phyloP scores from a whole-genome alignment of 495 filamentous ascomycete genomes.

The Amniculicola lignicola region DNA sequence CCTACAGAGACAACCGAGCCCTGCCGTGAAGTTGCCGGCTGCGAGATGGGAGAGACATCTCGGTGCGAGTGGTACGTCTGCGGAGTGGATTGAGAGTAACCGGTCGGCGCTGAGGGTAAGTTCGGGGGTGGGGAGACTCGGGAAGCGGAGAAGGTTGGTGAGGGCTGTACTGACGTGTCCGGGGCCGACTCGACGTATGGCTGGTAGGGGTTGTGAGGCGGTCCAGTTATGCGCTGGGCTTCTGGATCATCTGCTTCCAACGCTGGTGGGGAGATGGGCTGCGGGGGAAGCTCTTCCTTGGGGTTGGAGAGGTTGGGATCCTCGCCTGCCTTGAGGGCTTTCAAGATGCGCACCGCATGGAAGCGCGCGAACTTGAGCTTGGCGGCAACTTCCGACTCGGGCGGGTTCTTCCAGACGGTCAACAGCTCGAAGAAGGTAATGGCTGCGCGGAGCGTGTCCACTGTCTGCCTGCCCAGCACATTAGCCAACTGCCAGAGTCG shows the following conservation, averaged over 20 bases:
- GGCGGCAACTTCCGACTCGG: conserved; percentile 71
- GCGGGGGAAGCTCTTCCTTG: conserved; percentile 49
- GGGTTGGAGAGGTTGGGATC: conserved; percentile 93
- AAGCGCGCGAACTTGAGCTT: conserved; percentile 96
- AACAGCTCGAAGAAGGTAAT: conserved; percentile 86
- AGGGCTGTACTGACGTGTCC: conserved; percentile 50
- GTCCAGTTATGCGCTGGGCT: conserved; percentile 52
- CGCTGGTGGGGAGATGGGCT: conserved; percentile 40
- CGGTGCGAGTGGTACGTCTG: conserved; percentile 27
- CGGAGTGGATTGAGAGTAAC: conserved; percentile 15
- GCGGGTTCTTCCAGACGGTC: conserved; percentile 76
- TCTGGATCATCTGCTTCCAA: conserved; percentile 62
- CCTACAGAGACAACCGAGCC: conserved; percentile 43
- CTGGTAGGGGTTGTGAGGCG: conserved; percentile 26
- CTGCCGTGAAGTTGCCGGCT: conserved; percentile 23
- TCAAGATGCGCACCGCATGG: conserved; percentile 86
- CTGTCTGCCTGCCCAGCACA: conserved; percentile 67
- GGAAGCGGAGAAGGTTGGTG: conserved; percentile 31
- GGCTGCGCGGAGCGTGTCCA: conserved; percentile 87
- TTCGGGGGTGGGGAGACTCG: conserved; percentile 22
- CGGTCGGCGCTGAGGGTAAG: conserved; percentile 17
- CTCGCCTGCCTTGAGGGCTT: conserved; percentile 84
- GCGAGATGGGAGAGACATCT: conserved; percentile 46
- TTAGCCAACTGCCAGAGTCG: background rate
- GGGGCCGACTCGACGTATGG: conserved; percentile 35